A percentile compares a stretch with the other conserved stretches of the same genome.
Evolutionary conservation across 2,329 filamentous ascomycete species (phyloP).

Genomic region (Fusarium anthophilum): DNA sequence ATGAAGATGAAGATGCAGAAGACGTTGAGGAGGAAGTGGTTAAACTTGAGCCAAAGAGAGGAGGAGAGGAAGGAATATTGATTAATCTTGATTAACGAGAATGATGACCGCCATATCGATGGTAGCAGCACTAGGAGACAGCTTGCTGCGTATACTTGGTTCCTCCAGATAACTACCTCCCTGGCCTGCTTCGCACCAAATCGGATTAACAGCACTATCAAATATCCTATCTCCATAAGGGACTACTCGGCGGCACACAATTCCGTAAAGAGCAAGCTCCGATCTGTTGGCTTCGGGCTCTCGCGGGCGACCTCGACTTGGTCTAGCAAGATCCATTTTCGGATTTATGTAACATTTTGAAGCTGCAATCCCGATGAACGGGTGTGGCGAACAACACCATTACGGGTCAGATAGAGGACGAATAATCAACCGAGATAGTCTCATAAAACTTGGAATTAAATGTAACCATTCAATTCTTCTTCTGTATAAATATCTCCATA

Average conservation of each 20-base stretch:
- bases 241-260: not conserved
- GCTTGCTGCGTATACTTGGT: not conserved
- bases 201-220: not conserved
- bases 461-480: not conserved
- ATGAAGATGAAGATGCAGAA: not conserved
- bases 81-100: conserved; percentile 14
- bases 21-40: not conserved
- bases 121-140: not conserved
- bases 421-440: not conserved
- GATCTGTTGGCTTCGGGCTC: not conserved
- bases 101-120: not conserved
- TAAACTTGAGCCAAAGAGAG: not conserved
- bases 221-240: not conserved
- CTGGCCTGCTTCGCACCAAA: not conserved
- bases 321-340: not conserved
- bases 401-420: not conserved
- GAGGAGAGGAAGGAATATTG: conserved; percentile 19
- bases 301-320: not conserved
- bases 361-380: conserved; percentile 9
- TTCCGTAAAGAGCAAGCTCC: not conserved
- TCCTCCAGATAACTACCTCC: not conserved
- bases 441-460: not conserved
- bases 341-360: conserved; percentile 1
- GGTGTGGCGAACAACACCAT: not conserved
- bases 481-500: not conserved